Base-by-base conservation (phyloP, 116 monocot species). In the Thalassia testudinum region DNA sequence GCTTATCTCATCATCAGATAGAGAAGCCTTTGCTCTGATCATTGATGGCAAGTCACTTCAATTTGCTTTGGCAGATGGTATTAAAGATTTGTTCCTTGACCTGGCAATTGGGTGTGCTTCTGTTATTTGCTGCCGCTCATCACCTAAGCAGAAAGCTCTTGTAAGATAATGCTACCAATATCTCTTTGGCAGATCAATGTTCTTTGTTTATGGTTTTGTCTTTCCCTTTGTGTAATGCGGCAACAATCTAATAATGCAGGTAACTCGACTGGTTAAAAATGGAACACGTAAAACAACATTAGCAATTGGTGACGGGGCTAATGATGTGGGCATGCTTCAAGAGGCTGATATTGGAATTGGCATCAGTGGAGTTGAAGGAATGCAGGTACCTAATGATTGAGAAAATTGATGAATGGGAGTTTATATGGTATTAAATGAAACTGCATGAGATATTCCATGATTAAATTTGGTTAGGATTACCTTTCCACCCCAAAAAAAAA, bases 301-400 rank as follows among this genome's bases (percentile, higher is more conserved):
- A 43, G 70, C 70, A 8, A 57, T 70, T n/a, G 75, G 75, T 26
- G 75, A 75, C 27, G 75, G 75, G 26, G 75, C 75, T 24, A 75
- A 75, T 42, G 75, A 75, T 42, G 75, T 75, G 18, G 75, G 75
- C 15, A 75, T 75, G 75, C 65, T 75, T 56, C 69, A 75, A 52
- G 75, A 65, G 16, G 70, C 75, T 6, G 75, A 75, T 42, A 75
- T 75, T 18, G 75, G 75, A 24, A 44, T 75, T 23, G 75, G 75
- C 26, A 70, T 75, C 56, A 70, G 65, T 38, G 75, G 70, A 42
- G 49, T 75, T 7, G 69, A 70, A 62, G 70, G 75, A 58, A 75
- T 75, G 75, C 70, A 75, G 64, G 72, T 72, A 20, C 19, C 10
- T 5, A 34, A 34, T 34, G 30, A 34, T 34, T 34, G 30, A 5